A percentile compares a stretch with the other conserved stretches of the same genome.
Conservation (phyloP, 495 filamentous ascomycete genomes). For the Pyrenula massariospora region DNA sequence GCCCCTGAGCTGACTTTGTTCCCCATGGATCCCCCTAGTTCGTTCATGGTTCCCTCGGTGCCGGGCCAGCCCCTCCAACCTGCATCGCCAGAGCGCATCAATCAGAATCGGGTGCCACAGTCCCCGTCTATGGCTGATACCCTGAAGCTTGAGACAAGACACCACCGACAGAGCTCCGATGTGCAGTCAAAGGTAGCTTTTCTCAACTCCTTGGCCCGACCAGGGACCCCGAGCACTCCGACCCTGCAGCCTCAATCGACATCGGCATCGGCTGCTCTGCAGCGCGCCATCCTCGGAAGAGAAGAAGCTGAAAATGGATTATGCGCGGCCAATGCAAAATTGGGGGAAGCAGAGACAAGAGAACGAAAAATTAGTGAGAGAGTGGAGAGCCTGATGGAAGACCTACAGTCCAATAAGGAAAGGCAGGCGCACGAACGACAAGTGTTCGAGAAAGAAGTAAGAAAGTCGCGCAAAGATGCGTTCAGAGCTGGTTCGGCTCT, state of each 20-base stretch:
- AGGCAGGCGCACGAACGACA: slow-evolving; percentile 58
- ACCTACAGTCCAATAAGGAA: slow-evolving; percentile 63
- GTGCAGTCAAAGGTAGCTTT: slow-evolving; percentile 80
- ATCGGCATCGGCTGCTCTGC: slow-evolving; percentile 56
- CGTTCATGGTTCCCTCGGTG: slow-evolving; percentile 30
- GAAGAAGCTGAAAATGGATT: slow-evolving; percentile 59
- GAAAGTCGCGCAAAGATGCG: slow-evolving; percentile 69
- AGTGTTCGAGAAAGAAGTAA: slow-evolving; percentile 76
- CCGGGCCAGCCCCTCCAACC: slow-evolving; percentile 55
- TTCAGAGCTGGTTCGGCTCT: slow-evolving; percentile 69
- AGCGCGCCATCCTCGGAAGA: slow-evolving; percentile 69
- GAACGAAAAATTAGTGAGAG: slow-evolving; percentile 67
- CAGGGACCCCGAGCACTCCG: slow-evolving; percentile 47
- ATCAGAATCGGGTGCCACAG: slow-evolving; percentile 47
- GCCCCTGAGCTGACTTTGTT: not conserved
- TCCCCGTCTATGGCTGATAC: slow-evolving; percentile 43
- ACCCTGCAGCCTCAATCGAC: slow-evolving; percentile 15
- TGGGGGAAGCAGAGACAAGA: slow-evolving; percentile 60
- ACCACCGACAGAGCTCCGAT: slow-evolving; percentile 45
- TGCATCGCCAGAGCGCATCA: slow-evolving; percentile 71
- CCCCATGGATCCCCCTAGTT: slow-evolving; percentile 30
- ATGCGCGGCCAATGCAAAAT: slow-evolving; percentile 45
- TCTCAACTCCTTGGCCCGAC: slow-evolving; percentile 60
- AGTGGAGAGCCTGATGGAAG: slow-evolving; percentile 69
- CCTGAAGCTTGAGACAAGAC: slow-evolving; percentile 22